These are phyloP conservation scores for Phytopythium vexans DNA, from an alignment of 352 stramenopile genomes.

Conservation along the genomic window DNA sequence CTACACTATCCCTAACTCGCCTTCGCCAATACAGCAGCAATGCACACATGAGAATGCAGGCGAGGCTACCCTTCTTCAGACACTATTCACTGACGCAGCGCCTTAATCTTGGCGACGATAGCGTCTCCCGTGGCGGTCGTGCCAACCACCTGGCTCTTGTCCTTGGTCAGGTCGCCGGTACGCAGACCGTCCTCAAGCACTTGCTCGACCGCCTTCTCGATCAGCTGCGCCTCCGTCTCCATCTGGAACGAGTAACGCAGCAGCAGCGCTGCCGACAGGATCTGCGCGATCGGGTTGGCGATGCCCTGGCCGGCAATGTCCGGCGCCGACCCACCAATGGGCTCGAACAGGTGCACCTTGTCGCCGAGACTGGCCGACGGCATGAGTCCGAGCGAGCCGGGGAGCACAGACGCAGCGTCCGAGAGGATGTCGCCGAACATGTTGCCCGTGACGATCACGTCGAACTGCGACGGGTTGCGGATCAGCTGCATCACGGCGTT, in stretches of 20 bases:
- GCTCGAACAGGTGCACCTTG: conserved; percentile 95
- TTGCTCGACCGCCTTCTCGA: conserved; percentile 78
- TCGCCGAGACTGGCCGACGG: conserved; percentile 95
- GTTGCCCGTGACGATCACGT: conserved; percentile 99
- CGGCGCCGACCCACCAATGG: conserved; percentile 97
- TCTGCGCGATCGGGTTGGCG: conserved; percentile 97
- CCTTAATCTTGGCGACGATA: conserved; percentile 77
- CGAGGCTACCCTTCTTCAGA: too few species aligned
- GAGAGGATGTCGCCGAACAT: conserved; percentile 99
- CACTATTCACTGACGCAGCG: conserved; percentile 30
- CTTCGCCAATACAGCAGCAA: neutral
- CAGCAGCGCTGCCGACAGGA: conserved; percentile 97
- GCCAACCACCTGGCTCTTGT: conserved; percentile 50
- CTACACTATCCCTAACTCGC: too few species aligned
- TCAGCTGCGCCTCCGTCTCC: conserved; percentile 72
- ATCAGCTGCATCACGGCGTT: conserved; percentile 99
- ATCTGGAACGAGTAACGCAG: conserved; percentile 93
- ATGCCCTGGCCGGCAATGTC: conserved; percentile 97
- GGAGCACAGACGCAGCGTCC: conserved; percentile 97
- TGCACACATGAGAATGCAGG: too few species aligned
- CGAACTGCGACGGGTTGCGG: conserved; percentile 97
- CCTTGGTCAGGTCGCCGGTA: conserved; percentile 82
- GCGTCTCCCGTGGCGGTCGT: conserved; percentile 75
- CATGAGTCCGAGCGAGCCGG: conserved; percentile 97
- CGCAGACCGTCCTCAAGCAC: conserved; percentile 82